Percentiles rank a stretch among this genome's conserved stretches.
Evolutionary conservation across 176 grass and related monocot genomes (phyloP).

Genomic region (Triticum monococcum): DNA sequence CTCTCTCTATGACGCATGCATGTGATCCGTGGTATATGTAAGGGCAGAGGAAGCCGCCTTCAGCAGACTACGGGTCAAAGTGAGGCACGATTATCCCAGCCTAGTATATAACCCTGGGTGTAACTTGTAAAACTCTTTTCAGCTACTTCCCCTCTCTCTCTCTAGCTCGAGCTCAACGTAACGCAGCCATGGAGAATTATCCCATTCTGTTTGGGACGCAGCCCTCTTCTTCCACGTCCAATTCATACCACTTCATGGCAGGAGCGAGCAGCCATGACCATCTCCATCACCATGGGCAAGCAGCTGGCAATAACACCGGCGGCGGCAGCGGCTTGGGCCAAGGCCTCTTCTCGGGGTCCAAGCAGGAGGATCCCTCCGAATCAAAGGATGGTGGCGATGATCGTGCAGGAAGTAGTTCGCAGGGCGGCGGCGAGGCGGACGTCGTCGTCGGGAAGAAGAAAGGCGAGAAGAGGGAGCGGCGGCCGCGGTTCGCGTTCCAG

Average conservation of each 20-base stretch:
- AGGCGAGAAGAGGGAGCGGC: conserved; percentile 63
- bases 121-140: conserved; percentile 53
- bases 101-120: conserved; percentile 39
- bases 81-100: conserved; percentile 6
- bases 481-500: conserved; percentile 72
- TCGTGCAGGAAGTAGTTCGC: neutral
- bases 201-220: conserved; percentile 51
- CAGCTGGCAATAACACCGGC: neutral
- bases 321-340: neutral
- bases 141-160: conserved; percentile 10
- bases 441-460: conserved; percentile 36
- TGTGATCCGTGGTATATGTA: conserved; percentile 2
- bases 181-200: conserved; percentile 50
- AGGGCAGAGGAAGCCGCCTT: conserved; percentile 27
- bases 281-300: conserved; percentile 20
- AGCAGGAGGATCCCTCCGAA: conserved; percentile 37
- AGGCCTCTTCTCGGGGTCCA: conserved; percentile 25
- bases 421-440: neutral
- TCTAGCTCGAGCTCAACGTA: neutral
- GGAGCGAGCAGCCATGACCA: neutral
- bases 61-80: conserved; percentile 39
- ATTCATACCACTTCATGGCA: conserved; percentile 33
- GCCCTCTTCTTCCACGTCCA: conserved; percentile 42
- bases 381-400: neutral
- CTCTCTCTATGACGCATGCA: neutral